Base-by-base conservation (phyloP, 768 basidiomycete genomes). In the Suillus bovinus region DNA sequence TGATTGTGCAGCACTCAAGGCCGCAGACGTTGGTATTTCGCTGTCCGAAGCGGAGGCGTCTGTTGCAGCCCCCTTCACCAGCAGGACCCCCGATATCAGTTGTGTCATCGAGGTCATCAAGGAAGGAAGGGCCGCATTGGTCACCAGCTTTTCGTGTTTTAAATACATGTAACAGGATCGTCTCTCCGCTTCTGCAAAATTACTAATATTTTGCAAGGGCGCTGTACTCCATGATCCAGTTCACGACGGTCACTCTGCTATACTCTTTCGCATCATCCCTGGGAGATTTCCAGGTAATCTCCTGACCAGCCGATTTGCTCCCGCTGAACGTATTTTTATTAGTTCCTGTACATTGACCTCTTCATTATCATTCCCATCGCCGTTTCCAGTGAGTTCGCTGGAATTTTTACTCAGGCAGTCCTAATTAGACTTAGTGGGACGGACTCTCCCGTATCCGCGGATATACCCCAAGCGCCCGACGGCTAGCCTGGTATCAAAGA, bases 141-240 rank as follows among this genome's bases (percentile, higher is more conserved):
- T 97, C 59, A 99, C 97, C 1, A 96, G 94, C 74, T 99, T 99
- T 77, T 96, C 94, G 67, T 99, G 96, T 78, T 99, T 99, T 87
- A 99, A 99, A 77, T 99, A 98, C 71, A 99, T 99, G 96, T 96
- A 68, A 55, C 16, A 38, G 75, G 93, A 81, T 39, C 5, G 17
- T 36, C 24, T 50, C 16, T 44, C 39, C 52, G 24, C 46, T 56
- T 24, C n/a, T 13, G 34, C 36, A 27, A 50, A 31, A 27, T 7
- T 33, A 38, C 67, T 66, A 46, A 72, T 57, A 56, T 59, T 59
- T 50, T 41, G 66, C 20, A 68, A 99, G 96, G 96, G 97, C 97
- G 0, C 76, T 99, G 49, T 99, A 99, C 76, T 99, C 97, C 14
- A 82, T 99, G 67, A 99, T 99, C 58, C 97, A 99, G 73, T 99